phyloP scores from a whole-genome alignment of 2,329 filamentous ascomycete species.

The Falciphora oryzae region DNA sequence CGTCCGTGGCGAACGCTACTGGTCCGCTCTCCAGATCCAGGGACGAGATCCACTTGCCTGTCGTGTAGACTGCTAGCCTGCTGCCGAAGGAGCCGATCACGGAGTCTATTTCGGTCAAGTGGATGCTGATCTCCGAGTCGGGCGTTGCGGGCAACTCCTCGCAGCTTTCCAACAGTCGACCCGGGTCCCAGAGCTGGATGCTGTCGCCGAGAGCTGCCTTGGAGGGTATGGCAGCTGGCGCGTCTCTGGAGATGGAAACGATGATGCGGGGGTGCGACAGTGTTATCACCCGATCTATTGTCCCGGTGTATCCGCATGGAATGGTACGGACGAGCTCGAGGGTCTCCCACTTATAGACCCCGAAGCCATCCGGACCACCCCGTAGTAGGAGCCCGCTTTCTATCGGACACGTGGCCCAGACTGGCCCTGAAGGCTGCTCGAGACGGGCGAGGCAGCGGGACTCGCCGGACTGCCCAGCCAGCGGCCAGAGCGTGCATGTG shows the following conservation, averaged over 20 bases:
- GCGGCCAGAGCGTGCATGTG: too few species aligned
- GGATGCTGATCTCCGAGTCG: too few species aligned
- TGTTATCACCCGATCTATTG: background rate
- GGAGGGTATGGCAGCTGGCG: too few species aligned
- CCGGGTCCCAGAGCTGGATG: background rate
- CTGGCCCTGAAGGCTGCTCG: background rate
- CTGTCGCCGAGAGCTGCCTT: background rate
- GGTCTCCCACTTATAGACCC: background rate
- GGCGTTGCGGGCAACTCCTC: too few species aligned
- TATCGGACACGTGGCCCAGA: background rate
- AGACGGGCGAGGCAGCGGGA: too few species aligned
- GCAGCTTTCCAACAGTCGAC: rapidly evolving
- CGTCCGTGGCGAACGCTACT: too few species aligned
- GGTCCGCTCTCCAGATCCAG: too few species aligned
- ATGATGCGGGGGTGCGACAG: background rate
- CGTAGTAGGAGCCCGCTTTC: background rate
- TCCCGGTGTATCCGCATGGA: background rate
- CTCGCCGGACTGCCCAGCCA: too few species aligned
- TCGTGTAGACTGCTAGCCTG: too few species aligned
- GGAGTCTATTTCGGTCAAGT: too few species aligned
- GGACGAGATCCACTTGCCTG: too few species aligned
- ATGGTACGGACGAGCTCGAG: background rate
- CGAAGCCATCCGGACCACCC: background rate
- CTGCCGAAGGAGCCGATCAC: too few species aligned
- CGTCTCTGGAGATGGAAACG: background rate